Percentiles rank a stretch among this genome's conserved stretches.
phyloP scores from a whole-genome alignment of 257 asterid species.

The Leptodermis oblonga region DNA sequence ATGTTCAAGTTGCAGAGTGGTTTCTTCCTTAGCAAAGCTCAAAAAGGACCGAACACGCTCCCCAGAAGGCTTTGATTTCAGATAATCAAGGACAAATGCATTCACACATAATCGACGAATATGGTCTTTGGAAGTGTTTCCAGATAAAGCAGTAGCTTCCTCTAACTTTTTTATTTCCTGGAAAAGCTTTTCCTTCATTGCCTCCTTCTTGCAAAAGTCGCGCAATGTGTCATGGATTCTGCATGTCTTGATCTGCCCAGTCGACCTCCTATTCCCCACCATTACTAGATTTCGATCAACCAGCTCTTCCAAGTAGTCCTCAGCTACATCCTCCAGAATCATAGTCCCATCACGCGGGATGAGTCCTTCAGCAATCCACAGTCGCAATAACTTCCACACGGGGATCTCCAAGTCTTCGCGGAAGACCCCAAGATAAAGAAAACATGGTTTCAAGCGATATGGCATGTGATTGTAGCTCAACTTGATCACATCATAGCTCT shows the following conservation, averaged over 20 bases:
- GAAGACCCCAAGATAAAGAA: constrained; percentile 26
- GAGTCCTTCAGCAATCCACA: constrained; percentile 36
- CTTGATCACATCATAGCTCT: constrained; percentile 10
- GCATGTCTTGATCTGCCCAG: constrained; percentile 25
- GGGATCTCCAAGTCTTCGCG: constrained; percentile 25
- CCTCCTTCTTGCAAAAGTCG: constrained; percentile 20
- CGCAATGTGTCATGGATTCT: constrained; percentile 18
- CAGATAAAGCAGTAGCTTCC: neutral
- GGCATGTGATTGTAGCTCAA: constrained; percentile 29
- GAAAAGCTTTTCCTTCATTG: constrained; percentile 18
- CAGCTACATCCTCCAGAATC: constrained; percentile 22
- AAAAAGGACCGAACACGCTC: constrained; percentile 16
- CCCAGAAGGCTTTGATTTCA: constrained; percentile 9
- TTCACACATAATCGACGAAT: constrained; percentile 15
- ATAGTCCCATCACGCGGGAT: neutral
- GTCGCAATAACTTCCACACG: constrained; percentile 17
- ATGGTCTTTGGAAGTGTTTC: neutral
- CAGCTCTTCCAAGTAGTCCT: constrained; percentile 22
- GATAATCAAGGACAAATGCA: neutral
- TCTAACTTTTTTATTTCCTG: constrained; percentile 5
- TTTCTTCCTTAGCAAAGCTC: constrained; percentile 19
- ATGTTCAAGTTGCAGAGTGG: neutral
- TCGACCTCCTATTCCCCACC: constrained; percentile 15
- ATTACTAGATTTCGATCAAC: constrained; percentile 16
- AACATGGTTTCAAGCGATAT: constrained; percentile 21